phyloP scores from a whole-genome alignment of 768 basidiomycete species.

The Kwoniella newhampshirensis region DNA sequence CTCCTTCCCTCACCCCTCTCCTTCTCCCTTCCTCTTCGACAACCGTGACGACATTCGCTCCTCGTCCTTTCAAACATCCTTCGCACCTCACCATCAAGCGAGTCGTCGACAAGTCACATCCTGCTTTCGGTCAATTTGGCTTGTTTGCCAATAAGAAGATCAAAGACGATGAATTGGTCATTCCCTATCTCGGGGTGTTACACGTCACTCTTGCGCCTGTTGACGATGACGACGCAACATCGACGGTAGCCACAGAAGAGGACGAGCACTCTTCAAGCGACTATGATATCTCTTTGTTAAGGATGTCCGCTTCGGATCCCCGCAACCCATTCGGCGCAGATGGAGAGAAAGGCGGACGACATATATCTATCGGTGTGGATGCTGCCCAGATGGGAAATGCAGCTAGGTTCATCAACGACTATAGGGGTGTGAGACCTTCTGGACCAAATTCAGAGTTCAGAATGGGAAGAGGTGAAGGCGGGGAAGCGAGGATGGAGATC shows the following conservation, averaged over 20 bases:
- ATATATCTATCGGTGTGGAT: conserved; percentile 68
- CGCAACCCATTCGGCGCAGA: conserved; percentile 32
- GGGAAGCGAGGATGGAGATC: conserved; percentile 70
- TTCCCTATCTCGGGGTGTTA: conserved; percentile 81
- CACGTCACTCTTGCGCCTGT: conserved; percentile 69
- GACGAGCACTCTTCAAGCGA: conserved; percentile 55
- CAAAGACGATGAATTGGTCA: conserved; percentile 63
- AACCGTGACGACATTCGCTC: conserved; percentile 15
- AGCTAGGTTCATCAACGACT: conserved; percentile 87
- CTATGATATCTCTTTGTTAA: conserved; percentile 74
- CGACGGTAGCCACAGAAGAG: not conserved
- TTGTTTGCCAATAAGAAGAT: conserved; percentile 77
- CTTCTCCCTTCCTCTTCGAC: conserved; percentile 8
- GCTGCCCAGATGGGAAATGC: conserved; percentile 77
- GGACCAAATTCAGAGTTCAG: conserved; percentile 49
- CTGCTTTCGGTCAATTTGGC: conserved; percentile 74
- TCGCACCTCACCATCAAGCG: conserved; percentile 61
- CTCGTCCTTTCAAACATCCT: conserved; percentile 29
- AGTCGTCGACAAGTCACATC: conserved; percentile 62
- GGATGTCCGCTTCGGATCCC: conserved; percentile 32
- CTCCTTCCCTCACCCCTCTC: conserved; percentile 43
- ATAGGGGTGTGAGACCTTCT: conserved; percentile 65
- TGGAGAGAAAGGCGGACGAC: not conserved
- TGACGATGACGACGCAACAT: conserved; percentile 29
- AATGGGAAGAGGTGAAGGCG: conserved; percentile 51